Percentiles rank a stretch among this genome's conserved stretches.
phyloP scores from a whole-genome alignment of 2,329 filamentous ascomycete species.

The Cladophialophora exuberans region DNA sequence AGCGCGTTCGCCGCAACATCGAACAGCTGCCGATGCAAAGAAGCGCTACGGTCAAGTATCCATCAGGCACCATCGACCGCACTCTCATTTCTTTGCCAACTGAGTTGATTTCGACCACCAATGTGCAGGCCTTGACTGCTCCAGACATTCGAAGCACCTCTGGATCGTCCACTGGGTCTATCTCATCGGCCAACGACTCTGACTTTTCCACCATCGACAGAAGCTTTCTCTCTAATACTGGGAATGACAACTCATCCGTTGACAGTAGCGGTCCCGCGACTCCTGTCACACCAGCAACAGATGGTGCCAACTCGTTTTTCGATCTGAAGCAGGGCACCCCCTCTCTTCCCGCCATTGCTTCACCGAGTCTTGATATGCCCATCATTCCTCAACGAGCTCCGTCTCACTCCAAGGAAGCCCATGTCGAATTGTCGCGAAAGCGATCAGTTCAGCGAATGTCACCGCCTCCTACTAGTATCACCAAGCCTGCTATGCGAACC shows the following conservation, averaged over 20 bases:
- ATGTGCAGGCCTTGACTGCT: constrained; percentile 93
- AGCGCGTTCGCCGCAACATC: constrained; percentile 51
- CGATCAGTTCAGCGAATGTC: constrained; percentile 62
- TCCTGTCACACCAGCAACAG: constrained; percentile 56
- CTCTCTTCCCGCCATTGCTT: constrained; percentile 59
- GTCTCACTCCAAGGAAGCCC: constrained; percentile 86
- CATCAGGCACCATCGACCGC: constrained; percentile 50
- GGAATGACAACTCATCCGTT: constrained; percentile 47
- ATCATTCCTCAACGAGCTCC: constrained; percentile 76
- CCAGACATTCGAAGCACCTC: constrained; percentile 68
- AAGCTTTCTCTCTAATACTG: constrained; percentile 52
- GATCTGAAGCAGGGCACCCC: constrained; percentile 69
- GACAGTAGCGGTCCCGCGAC: constrained; percentile 41
- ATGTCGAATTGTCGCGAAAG: constrained; percentile 73
- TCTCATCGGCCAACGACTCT: constrained; percentile 66
- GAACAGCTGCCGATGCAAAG: constrained; percentile 47
- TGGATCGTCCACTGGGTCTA: constrained; percentile 56
- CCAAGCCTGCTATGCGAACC: constrained; percentile 38
- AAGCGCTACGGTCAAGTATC: constrained; percentile 49
- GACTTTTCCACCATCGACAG: constrained; percentile 55
- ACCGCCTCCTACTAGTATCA: constrained; percentile 43
- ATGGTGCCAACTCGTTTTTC: constrained; percentile 59
- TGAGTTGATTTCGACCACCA: constrained; percentile 89
- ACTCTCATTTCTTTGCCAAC: constrained; percentile 78
- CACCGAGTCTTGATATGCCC: constrained; percentile 59